Conservation (phyloP, 257 asterid genomes). For the Echites panduratus region DNA sequence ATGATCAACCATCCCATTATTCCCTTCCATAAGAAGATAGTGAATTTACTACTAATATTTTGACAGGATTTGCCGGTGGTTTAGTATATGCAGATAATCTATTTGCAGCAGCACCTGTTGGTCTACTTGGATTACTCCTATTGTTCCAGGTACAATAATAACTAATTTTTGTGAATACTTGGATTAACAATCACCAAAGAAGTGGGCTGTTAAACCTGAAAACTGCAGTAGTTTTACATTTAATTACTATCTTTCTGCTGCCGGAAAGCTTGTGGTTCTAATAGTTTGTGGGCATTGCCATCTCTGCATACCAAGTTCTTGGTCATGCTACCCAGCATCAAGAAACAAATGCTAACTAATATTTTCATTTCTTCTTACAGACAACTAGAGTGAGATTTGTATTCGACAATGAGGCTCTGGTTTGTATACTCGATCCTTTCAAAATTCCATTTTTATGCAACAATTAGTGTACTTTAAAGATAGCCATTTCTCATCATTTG, state of each 20-base stretch:
- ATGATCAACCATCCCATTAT: not conserved
- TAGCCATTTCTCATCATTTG: not conserved
- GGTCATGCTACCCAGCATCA: not conserved
- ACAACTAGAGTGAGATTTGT: slow-evolving; percentile 87
- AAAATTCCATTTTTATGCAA: not conserved
- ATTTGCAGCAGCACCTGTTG: slow-evolving; percentile 73
- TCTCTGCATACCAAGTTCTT: not conserved
- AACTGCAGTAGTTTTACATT: not conserved
- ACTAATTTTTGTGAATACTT: not conserved
- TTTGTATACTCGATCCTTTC: slow-evolving; percentile 32
- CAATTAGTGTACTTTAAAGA: not conserved
- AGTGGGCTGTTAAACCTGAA: not conserved
- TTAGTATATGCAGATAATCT: slow-evolving; percentile 57
- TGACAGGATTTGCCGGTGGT: slow-evolving; percentile 72
- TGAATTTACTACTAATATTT: not conserved
- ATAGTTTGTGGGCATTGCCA: not conserved
- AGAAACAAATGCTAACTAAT: not conserved
- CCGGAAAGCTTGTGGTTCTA: not conserved
- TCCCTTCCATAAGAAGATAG: not conserved
- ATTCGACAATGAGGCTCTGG: slow-evolving; percentile 80
- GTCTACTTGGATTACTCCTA: slow-evolving; percentile 87
- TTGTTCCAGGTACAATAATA: slow-evolving; percentile 60
- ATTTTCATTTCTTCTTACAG: slow-evolving; percentile 34
- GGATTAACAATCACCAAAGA: not conserved
- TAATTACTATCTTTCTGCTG: not conserved